Evolutionary conservation across 2,329 filamentous ascomycete species (phyloP).

Genomic region (Colletotrichum zoysiae): DNA sequence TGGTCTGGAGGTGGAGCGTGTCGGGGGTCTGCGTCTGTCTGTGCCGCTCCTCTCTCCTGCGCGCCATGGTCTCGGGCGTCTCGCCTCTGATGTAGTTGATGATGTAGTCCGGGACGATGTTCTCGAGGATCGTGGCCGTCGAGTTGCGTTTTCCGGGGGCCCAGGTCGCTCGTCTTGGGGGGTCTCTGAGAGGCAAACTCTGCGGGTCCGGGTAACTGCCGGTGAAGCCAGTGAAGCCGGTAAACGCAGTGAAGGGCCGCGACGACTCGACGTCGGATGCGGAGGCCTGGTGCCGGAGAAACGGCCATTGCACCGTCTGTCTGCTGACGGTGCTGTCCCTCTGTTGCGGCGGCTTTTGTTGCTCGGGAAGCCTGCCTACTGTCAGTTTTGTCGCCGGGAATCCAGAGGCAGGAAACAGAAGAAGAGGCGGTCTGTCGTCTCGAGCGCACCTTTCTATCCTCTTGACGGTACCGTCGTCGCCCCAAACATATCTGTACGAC

Average conservation of each 20-base stretch:
- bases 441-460: conserved; percentile 37
- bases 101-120: conserved; percentile 68
- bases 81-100: conserved; percentile 68
- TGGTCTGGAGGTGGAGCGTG: conserved; percentile 41
- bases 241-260: conserved; percentile 37
- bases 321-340: conserved; percentile 37
- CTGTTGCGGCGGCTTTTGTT: conserved; percentile 15
- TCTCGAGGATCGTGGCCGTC: conserved; percentile 43
- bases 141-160: conserved; percentile 41
- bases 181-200: conserved; percentile 26
- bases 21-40: conserved; percentile 48
- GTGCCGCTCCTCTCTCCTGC: conserved; percentile 55
- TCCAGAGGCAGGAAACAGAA: background rate
- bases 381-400: conserved; percentile 22
- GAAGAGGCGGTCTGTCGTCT: too few species aligned
- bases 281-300: conserved; percentile 38
- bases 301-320: conserved; percentile 43
- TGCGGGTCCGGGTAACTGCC: conserved; percentile 32
- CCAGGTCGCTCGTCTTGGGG: conserved; percentile 41
- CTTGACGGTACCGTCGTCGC: conserved; percentile 42
- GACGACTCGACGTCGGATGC: conserved; percentile 39
- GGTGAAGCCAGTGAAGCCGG: conserved; percentile 40
- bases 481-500: conserved; percentile 42
- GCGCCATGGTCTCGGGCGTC: conserved; percentile 65
- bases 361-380: conserved; percentile 18